These are phyloP conservation scores for Salvia rosmarinus DNA, from an alignment of 257 asterid genomes.

Conservation along the genomic window DNA sequence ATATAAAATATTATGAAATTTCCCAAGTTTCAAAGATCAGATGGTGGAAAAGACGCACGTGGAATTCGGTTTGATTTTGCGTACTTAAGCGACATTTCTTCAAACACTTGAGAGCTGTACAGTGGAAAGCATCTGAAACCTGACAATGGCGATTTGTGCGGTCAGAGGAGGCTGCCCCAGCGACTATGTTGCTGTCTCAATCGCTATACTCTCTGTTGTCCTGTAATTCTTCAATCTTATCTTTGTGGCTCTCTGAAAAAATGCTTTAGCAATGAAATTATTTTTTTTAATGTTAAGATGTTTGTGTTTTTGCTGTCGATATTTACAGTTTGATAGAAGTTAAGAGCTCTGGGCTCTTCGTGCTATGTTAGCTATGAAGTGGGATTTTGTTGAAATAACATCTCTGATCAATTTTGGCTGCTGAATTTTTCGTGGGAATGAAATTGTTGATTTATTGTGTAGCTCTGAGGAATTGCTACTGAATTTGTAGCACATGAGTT, in stretches of 20 bases:
- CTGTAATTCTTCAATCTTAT: slow-evolving; percentile 47
- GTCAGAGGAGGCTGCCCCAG: slow-evolving; percentile 82
- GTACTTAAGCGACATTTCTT: slow-evolving; percentile 41
- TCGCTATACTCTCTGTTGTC: slow-evolving; percentile 56
- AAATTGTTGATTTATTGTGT: slow-evolving; percentile 3
- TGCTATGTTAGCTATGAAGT: slow-evolving; percentile 17
- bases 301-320: background rate
- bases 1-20: too few species aligned
- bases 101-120: slow-evolving; percentile 40
- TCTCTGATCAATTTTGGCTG: background rate
- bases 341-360: background rate
- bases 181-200: slow-evolving; percentile 72
- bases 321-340: background rate
- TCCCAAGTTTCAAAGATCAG: too few species aligned
- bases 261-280: background rate
- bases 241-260: slow-evolving; percentile 11
- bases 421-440: background rate
- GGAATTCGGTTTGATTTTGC: slow-evolving; percentile 29
- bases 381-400: slow-evolving; percentile 2
- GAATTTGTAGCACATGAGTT: background rate
- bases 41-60: slow-evolving; percentile 28
- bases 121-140: slow-evolving; percentile 37
- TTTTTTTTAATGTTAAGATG: too few species aligned
- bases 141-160: slow-evolving; percentile 69
- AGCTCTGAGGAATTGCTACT: slow-evolving; percentile 11